Base-by-base conservation (phyloP, 2,329 filamentous ascomycete species). In the Cladosporium austrohemisphaericum region DNA sequence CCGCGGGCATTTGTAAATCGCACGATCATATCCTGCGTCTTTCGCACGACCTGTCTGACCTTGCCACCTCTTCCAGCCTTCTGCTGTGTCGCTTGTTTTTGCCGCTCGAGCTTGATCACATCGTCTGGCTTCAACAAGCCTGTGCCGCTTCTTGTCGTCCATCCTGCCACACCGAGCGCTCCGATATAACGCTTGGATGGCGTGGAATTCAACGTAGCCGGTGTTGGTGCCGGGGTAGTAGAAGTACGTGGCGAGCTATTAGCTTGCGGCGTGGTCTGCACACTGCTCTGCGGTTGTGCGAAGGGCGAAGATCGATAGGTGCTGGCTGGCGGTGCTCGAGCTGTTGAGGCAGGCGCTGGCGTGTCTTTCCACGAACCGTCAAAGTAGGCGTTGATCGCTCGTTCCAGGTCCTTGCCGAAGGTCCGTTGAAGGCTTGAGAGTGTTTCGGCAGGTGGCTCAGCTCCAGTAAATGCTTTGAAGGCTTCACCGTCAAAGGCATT, bases 141-240 rank as follows among this genome's bases (percentile, higher is more conserved):
- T 3, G 71, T 72, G 0, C 92, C 92, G 65, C 89, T 96, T 59
- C 84, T 82, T 3, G 92, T 97, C 5, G 88, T 84, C 93, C 93
- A 98, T 4, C 85, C 93, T 47, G 86, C 88, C 4, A 88, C 90
- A 7, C 93, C 93, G 68, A 97, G 93, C 0, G 90, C 88, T 14
- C 93, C 93, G 53, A 97, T 80, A 60, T 97, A 98, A 61, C 93
- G 73, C 57, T 74, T 76, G 1, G 69, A 60, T 0, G 83, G 83
- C 73, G 76, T 79, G 10, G 59, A 58, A 36, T 60, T 45, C 13
- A 65, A 37, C 46, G 26, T 28, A n/a, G n/a, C 36, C 13, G 46
- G 36, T 5, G 22, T 41, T 14, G 28, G 26, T 2, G 37, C 36
- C 6, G 46, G 23, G 3, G 44, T 38, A 1, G 25, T 5, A 10